Conservation (phyloP, 1,139 yeast genomes). For the Blastobotrys niveus region DNA sequence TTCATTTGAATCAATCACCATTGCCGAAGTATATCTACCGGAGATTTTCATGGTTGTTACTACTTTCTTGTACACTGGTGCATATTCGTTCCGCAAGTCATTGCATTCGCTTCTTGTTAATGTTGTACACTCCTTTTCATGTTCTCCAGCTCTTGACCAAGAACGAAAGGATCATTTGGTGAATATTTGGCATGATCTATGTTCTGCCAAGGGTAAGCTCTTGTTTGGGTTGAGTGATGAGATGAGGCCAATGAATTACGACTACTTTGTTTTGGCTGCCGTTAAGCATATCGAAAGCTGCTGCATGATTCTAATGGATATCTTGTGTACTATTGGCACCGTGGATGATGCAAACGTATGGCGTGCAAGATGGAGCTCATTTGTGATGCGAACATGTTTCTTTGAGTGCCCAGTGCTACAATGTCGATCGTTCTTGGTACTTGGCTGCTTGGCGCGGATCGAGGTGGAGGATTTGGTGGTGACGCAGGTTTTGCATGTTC, state of each 20-base stretch:
- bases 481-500: slow-evolving; percentile 38
- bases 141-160: slow-evolving; percentile 48
- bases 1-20: slow-evolving; percentile 64
- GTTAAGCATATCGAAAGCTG: slow-evolving; percentile 56
- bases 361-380: slow-evolving; percentile 66
- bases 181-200: slow-evolving; percentile 52
- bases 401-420: slow-evolving; percentile 55
- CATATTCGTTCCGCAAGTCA: slow-evolving; percentile 60
- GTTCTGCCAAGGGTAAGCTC: slow-evolving; percentile 68
- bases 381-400: slow-evolving; percentile 62
- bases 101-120: slow-evolving; percentile 63
- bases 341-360: slow-evolving; percentile 49
- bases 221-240: slow-evolving; percentile 77
- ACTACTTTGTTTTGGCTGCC: slow-evolving; percentile 47
- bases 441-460: slow-evolving; percentile 62
- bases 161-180: slow-evolving; percentile 44
- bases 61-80: slow-evolving; percentile 67
- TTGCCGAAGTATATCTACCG: slow-evolving; percentile 63
- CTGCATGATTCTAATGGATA: slow-evolving; percentile 54
- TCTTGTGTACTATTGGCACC: slow-evolving; percentile 50
- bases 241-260: slow-evolving; percentile 39
- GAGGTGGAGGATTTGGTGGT: slow-evolving; percentile 62
- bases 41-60: slow-evolving; percentile 69
- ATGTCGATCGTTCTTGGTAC: slow-evolving; percentile 62
- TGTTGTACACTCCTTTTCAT: slow-evolving; percentile 64